Evolutionary conservation across 768 basidiomycete genomes (phyloP).

Genomic region (Baorangia bicolor): DNA sequence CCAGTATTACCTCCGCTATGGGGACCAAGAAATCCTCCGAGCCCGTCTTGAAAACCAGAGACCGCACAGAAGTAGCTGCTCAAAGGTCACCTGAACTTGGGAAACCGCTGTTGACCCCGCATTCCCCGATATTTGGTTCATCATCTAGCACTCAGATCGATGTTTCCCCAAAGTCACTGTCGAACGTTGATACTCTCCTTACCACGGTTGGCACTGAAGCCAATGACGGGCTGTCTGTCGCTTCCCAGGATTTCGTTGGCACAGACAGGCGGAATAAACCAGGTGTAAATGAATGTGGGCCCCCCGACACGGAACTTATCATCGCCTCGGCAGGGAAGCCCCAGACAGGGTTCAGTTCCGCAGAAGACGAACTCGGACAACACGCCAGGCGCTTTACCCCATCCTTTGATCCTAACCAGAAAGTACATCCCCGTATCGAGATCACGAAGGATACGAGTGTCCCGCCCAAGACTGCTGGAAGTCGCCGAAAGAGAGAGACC

Average conservation of each 20-base stretch:
- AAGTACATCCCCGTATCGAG: not conserved
- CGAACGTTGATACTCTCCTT: constrained; percentile 1
- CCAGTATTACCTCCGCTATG: not conserved
- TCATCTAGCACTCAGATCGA: constrained; percentile 18
- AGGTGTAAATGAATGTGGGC: not conserved
- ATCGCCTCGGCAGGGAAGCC: not conserved
- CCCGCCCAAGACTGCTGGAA: constrained; percentile 20
- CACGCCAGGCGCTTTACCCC: not conserved
- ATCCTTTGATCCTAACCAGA: not conserved
- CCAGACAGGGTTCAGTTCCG: not conserved
- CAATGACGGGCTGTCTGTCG: not conserved
- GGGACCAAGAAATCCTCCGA: not conserved
- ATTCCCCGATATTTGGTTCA: constrained; percentile 10
- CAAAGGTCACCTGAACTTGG: not conserved
- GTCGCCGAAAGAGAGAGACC: constrained; percentile 28
- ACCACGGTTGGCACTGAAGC: not conserved
- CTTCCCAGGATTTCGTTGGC: not conserved
- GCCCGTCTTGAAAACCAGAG: not conserved
- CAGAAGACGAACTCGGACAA: not conserved
- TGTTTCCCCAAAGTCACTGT: constrained; percentile 6
- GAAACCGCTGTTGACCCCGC: not conserved
- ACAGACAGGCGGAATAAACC: not conserved
- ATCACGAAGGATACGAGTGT: not conserved
- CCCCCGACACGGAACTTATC: not conserved
- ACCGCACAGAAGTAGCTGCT: not conserved